phyloP scores from a whole-genome alignment of 2,329 filamentous ascomycete species.

The Aureobasidium sp. region DNA sequence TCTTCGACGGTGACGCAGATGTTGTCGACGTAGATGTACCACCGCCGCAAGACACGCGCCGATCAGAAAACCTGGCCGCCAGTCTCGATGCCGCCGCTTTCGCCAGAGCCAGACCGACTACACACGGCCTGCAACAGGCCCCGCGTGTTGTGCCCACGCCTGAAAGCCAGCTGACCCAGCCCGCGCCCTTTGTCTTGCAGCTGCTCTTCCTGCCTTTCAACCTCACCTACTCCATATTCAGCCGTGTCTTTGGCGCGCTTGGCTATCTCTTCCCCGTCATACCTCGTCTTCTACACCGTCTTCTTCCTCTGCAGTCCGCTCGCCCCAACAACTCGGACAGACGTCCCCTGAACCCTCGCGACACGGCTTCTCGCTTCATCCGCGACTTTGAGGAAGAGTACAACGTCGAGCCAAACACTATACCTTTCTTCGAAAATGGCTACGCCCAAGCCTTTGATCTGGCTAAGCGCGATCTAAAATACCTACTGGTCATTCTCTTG shows the following conservation, averaged over 20 bases:
- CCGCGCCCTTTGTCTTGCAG: conserved; percentile 67
- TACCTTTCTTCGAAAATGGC: conserved; percentile 80
- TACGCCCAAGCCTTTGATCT: conserved; percentile 87
- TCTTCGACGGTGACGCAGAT: conserved; percentile 95
- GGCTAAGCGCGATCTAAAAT: conserved; percentile 86
- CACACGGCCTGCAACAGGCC: conserved; percentile 55
- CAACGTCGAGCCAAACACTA: conserved; percentile 50
- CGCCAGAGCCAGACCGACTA: conserved; percentile 11
- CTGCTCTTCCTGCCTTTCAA: conserved; percentile 77
- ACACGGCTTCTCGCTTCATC: conserved; percentile 81
- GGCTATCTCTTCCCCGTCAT: conserved; percentile 75
- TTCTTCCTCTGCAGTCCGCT: conserved; percentile 49
- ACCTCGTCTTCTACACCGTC: conserved; percentile 51
- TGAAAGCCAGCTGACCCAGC: conserved; percentile 56
- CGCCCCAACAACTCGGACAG: conserved; percentile 56
- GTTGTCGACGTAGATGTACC: conserved; percentile 68
- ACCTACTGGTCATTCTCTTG: conserved; percentile 78
- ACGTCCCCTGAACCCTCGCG: conserved; percentile 71
- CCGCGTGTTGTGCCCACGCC: conserved; percentile 77
- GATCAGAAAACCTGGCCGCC: conserved; percentile 63
- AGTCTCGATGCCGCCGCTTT: conserved; percentile 34
- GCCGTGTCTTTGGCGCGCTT: conserved; percentile 63
- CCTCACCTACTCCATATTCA: conserved; percentile 65
- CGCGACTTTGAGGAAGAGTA: conserved; percentile 95
- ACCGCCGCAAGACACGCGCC: conserved; percentile 54